phyloP scores from a whole-genome alignment of 176 grass and related monocot genomes.

The Alloteropsis semialata region DNA sequence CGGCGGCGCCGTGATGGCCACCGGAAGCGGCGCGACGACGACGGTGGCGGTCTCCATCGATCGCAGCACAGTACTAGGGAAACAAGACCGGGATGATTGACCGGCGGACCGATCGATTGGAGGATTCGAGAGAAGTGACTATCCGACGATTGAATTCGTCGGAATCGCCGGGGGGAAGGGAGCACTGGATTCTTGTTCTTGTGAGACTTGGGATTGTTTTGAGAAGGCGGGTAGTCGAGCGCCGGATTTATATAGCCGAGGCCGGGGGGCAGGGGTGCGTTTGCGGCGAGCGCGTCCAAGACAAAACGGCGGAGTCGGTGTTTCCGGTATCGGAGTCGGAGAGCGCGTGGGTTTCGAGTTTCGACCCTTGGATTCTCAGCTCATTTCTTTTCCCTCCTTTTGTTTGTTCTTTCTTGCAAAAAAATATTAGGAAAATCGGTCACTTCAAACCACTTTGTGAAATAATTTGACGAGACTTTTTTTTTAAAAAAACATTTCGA shows the following conservation, averaged over 20 bases:
- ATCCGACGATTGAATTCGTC: not conserved
- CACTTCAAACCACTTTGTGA: not conserved
- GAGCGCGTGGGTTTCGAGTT: conserved; percentile 24
- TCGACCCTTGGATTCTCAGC: conserved; percentile 27
- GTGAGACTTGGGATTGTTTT: not conserved
- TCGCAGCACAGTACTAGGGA: not conserved
- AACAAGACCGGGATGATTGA: not conserved
- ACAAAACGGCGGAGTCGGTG: not conserved
- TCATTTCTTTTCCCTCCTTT: not conserved
- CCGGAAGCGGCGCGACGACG: not conserved
- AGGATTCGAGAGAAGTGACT: not conserved
- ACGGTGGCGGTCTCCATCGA: conserved; percentile 17
- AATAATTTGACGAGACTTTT: not conserved
- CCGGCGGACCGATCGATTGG: not conserved
- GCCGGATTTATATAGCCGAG: conserved; percentile 14
- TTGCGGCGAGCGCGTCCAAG: not conserved
- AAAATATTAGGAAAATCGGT: not conserved
- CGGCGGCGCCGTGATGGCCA: not conserved
- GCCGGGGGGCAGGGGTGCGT: not conserved
- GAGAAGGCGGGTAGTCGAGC: not conserved
- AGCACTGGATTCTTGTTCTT: conserved; percentile 1
- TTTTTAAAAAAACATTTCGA: no score
- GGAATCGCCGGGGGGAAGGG: not conserved
- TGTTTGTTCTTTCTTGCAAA: not conserved
- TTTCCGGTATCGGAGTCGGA: not conserved